phyloP scores from a whole-genome alignment of 1,284 basidiomycete species.

The Gymnopus androsaceus region DNA sequence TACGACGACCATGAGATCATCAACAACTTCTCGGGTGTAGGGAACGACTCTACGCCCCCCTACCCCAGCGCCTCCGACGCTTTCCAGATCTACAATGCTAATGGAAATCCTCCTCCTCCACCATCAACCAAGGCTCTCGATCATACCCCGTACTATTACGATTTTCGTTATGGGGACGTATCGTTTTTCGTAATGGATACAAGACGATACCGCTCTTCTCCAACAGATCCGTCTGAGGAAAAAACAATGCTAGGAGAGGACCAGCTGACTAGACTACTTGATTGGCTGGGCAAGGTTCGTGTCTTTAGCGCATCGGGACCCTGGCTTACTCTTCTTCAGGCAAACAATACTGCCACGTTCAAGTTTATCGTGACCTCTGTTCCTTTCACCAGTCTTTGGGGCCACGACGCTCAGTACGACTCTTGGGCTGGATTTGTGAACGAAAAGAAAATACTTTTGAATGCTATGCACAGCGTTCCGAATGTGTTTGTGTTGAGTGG shows the following conservation, averaged over 20 bases:
- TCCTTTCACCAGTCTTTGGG: constrained; percentile 80
- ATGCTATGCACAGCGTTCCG: constrained; percentile 65
- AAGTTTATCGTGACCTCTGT: constrained; percentile 82
- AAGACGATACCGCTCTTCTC: constrained; percentile 60
- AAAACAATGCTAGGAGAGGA: constrained; percentile 74
- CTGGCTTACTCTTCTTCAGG: constrained; percentile 35
- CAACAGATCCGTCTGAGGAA: constrained; percentile 41
- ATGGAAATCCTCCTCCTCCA: constrained; percentile 62
- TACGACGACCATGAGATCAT: constrained; percentile 75
- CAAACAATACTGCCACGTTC: constrained; percentile 77
- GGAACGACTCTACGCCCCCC: constrained; percentile 54
- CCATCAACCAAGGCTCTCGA: constrained; percentile 35
- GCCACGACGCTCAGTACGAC: constrained; percentile 64
- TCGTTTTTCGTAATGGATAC: constrained; percentile 85
- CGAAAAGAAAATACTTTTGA: constrained; percentile 64
- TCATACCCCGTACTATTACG: constrained; percentile 51
- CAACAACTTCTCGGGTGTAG: constrained; percentile 65
- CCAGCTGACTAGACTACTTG: constrained; percentile 65
- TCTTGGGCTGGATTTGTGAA: constrained; percentile 72
- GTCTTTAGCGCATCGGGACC: neutral
- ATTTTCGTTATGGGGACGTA: constrained; percentile 67
- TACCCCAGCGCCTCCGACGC: constrained; percentile 65
- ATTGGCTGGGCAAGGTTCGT: constrained; percentile 64
- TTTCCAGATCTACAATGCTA: constrained; percentile 68
- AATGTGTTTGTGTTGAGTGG: constrained; percentile 72